Evolutionary conservation across 2,329 filamentous ascomycete genomes (phyloP).

Genomic region (Ceratocystis alfenasii): DNA sequence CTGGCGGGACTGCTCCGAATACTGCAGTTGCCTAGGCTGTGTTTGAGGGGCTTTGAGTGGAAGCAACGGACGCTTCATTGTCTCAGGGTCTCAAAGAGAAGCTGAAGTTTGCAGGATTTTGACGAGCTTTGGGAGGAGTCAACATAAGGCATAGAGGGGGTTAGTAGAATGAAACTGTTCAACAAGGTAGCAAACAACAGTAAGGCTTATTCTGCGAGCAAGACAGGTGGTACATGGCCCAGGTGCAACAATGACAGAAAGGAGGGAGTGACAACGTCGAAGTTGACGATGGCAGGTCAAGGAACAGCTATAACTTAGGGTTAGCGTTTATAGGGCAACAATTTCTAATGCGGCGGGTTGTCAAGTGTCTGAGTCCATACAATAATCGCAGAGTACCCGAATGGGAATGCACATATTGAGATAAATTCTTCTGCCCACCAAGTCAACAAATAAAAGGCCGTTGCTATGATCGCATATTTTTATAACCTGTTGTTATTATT

Average conservation of each 20-base stretch:
- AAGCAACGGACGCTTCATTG: neutral
- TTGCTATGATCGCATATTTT: conserved; percentile 15
- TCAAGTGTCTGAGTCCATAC: too few relatives aligned
- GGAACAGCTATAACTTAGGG: neutral
- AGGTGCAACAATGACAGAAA: too few relatives aligned
- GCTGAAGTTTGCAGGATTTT: too few relatives aligned
- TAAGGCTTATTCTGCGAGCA: neutral
- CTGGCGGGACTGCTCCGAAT: neutral
- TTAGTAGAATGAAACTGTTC: neutral
- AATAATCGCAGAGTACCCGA: too few relatives aligned
- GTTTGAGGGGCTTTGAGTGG: neutral
- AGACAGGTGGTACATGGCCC: neutral
- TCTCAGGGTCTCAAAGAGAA: neutral
- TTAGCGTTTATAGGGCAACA: neutral
- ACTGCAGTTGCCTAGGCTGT: neutral
- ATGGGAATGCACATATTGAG: too few relatives aligned
- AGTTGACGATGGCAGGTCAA: neutral
- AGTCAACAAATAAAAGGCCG: neutral
- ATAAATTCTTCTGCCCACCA: neutral
- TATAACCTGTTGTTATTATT: neutral
- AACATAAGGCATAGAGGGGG: neutral
- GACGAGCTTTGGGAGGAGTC: too few relatives aligned
- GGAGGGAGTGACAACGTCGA: neutral
- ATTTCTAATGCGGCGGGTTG: too few relatives aligned
- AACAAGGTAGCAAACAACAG: neutral